phyloP scores from a whole-genome alignment of 306 rosid species.

The Prosopis cineraria region DNA sequence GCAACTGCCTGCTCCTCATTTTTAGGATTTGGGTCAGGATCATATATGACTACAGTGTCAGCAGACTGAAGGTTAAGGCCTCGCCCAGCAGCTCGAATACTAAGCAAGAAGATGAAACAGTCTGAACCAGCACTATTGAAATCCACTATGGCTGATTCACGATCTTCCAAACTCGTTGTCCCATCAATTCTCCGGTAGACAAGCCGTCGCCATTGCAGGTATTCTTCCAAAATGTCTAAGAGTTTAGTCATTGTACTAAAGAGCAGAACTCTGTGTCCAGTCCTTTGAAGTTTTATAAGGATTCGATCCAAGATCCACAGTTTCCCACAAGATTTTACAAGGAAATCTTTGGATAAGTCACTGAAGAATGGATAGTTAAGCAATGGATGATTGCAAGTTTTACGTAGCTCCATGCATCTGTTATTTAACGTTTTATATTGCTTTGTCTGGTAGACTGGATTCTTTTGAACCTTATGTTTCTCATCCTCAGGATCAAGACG shows the following conservation, averaged over 20 bases:
- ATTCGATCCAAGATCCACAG: constrained; percentile 95
- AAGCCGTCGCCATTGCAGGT: constrained; percentile 95
- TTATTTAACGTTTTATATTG: constrained; percentile 89
- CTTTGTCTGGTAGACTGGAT: constrained; percentile 76
- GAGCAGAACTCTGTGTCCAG: constrained; percentile 94
- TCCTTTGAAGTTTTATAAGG: constrained; percentile 89
- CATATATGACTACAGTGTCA: constrained; percentile 95
- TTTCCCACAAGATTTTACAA: constrained; percentile 91
- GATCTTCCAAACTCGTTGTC: constrained; percentile 98
- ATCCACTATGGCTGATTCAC: constrained; percentile 95
- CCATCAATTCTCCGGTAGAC: constrained; percentile 94
- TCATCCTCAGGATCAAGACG: constrained; percentile 99
- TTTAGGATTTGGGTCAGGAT: constrained; percentile 99
- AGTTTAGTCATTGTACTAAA: constrained; percentile 99
- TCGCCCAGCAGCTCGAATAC: constrained; percentile 98
- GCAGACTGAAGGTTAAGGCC: constrained; percentile 99
- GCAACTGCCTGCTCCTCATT: constrained; percentile 99
- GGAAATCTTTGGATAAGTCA: constrained; percentile 88
- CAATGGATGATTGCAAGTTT: constrained; percentile 96
- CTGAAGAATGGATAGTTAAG: constrained; percentile 89
- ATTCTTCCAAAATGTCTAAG: constrained; percentile 94
- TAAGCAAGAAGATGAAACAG: constrained; percentile 94
- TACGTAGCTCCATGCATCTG: constrained; percentile 98
- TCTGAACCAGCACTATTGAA: constrained; percentile 83
- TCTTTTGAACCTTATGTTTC: constrained; percentile 69